Percentiles rank a stretch among this genome's conserved stretches.
Conservation (phyloP, 2,329 filamentous ascomycete genomes). For the Thelonectria discophora region DNA sequence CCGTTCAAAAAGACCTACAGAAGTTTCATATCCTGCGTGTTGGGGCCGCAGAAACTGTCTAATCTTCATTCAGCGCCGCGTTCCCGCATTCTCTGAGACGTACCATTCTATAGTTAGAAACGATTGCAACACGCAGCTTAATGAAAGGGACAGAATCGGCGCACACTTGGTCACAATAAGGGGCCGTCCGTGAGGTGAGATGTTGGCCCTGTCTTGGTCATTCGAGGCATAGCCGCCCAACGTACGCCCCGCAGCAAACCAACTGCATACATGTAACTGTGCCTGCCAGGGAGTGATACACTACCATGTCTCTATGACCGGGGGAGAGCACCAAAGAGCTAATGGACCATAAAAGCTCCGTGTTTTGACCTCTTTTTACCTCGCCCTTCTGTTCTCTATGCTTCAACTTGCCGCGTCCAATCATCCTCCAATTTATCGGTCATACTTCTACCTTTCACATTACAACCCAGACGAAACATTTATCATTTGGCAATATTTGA, state of each 20-base stretch:
- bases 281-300: too few species aligned
- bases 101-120: not conserved
- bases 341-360: not conserved
- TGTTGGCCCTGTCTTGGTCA: conserved; percentile 5
- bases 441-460: too few species aligned
- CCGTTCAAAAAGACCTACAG: not conserved
- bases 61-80: not conserved
- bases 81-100: not conserved
- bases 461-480: too few species aligned
- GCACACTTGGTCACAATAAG: not conserved
- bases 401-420: too few species aligned
- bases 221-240: conserved; percentile 1
- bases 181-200: not conserved
- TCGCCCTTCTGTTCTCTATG: too few species aligned
- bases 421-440: too few species aligned
- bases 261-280: conserved; percentile 16
- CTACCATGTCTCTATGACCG: not conserved
- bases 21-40: not conserved
- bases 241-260: conserved; percentile 1
- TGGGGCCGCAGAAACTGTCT: not conserved
- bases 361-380: not conserved
- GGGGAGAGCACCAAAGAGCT: not conserved
- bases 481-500: too few species aligned
- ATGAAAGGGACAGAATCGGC: not conserved
- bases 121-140: not conserved